Percentiles rank a stretch among this genome's conserved stretches.
These are phyloP conservation scores for Pyrrhoderma noxium DNA, from an alignment of 1,284 basidiomycete genomes.

Conservation along the genomic window DNA sequence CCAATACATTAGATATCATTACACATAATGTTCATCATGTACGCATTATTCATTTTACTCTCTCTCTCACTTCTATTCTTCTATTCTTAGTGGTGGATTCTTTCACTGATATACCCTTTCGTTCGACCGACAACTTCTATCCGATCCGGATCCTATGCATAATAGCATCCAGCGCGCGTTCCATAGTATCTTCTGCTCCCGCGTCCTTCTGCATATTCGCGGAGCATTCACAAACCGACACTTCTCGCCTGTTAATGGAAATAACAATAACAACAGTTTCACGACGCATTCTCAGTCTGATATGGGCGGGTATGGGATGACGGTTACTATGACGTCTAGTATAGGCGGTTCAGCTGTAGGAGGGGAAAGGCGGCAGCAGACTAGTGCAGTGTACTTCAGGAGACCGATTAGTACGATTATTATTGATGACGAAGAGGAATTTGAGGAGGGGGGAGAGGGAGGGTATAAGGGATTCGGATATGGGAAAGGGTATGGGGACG, in stretches of 20 bases:
- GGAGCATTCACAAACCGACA: constrained; percentile 14
- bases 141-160: neutral
- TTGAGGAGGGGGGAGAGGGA: too few species aligned
- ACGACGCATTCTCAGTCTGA: neutral
- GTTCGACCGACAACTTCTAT: neutral
- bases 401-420: neutral
- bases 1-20: constrained; percentile 6
- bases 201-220: constrained; percentile 16
- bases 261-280: neutral
- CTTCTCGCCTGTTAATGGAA: neutral
- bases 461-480: too few species aligned
- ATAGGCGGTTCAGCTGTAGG: neutral
- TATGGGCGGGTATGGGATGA: neutral
- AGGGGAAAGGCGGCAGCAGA: neutral
- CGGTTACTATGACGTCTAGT: neutral
- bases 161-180: constrained; percentile 13
- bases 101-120: neutral
- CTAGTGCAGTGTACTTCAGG: neutral
- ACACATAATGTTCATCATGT: constrained; percentile 16
- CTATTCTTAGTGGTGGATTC: too few species aligned
- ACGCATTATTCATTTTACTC: neutral
- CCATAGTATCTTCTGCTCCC: constrained; percentile 16
- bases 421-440: too few species aligned
- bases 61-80: neutral
- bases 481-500: too few species aligned